Evolutionary conservation across 257 asterid genomes (phyloP).

Genomic region (Parsonsia alboflavescens): DNA sequence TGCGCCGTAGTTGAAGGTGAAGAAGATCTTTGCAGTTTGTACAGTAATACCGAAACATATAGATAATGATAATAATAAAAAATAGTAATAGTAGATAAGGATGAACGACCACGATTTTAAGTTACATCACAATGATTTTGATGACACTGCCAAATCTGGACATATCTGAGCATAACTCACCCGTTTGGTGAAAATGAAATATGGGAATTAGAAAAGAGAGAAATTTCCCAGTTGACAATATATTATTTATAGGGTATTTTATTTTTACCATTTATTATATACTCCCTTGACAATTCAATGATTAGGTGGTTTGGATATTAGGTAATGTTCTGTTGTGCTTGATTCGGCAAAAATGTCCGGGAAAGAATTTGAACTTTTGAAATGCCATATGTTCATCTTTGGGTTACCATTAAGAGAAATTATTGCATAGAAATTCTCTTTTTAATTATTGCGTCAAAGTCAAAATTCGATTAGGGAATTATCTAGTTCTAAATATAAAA

Average conservation of each 20-base stretch:
- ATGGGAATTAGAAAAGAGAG: neutral
- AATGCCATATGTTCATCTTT: neutral
- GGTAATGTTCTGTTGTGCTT: too few species aligned
- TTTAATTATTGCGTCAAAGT: too few species aligned
- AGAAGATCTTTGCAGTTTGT: neutral
- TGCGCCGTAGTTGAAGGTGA: neutral
- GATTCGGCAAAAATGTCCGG: too few species aligned
- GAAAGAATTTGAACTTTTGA: too few species aligned
- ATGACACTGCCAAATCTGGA: neutral
- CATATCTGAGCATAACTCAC: neutral
- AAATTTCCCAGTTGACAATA: neutral
- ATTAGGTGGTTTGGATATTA: too few species aligned
- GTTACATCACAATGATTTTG: neutral
- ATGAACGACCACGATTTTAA: neutral
- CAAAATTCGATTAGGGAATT: too few species aligned
- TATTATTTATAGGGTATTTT: too few species aligned
- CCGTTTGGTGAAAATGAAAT: neutral
- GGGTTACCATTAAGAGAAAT: neutral
- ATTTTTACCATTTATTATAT: too few species aligned
- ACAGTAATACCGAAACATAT: too few species aligned
- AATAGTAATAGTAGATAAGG: neutral
- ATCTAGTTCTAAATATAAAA: too few species aligned
- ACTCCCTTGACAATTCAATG: too few species aligned
- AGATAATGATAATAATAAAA: neutral
- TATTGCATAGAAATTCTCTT: too few species aligned